Percentiles rank a stretch among this genome's conserved stretches.
Evolutionary conservation across 345 rosid genomes (phyloP).

Genomic region (Lepidium aucheri): DNA sequence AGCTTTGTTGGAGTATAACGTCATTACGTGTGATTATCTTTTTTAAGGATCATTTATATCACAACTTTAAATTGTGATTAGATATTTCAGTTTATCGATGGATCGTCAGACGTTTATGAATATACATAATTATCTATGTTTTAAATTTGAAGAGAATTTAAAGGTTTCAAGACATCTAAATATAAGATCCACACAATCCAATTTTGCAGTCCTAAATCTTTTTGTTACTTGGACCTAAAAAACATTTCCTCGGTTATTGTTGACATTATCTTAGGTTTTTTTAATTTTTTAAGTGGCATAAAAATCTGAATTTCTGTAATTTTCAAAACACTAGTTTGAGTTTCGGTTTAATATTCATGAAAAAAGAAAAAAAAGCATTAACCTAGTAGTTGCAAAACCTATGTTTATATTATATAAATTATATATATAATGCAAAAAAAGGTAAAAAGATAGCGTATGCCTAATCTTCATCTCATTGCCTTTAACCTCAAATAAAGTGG

Average conservation of each 20-base stretch:
- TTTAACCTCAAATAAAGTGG: conserved; percentile 14
- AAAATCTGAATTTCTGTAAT: too few relatives aligned
- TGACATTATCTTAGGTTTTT: neutral
- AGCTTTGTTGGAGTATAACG: neutral
- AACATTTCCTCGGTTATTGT: neutral
- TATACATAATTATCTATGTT: neutral
- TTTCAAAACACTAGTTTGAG: too few relatives aligned
- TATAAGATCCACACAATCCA: neutral
- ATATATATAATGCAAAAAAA: too few relatives aligned
- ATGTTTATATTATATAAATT: too few relatives aligned
- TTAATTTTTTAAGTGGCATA: neutral
- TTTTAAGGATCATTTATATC: neutral
- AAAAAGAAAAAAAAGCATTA: neutral
- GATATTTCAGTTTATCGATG: neutral
- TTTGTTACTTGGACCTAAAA: conserved; percentile 2
- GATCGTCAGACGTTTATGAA: neutral
- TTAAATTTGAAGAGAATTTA: neutral
- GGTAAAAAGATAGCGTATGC: conserved; percentile 14
- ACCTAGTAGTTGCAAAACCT: conserved; percentile 6
- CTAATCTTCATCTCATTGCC: neutral
- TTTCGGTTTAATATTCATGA: too few relatives aligned
- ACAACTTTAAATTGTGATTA: neutral
- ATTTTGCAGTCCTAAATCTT: too few relatives aligned
- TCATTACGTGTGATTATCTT: conserved; percentile 5
- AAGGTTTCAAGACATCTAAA: neutral